A percentile compares a stretch with the other conserved stretches of the same genome.
Conservation (phyloP, 108 stramenopile genomes). For the Aureococcus anophagefferens region DNA sequence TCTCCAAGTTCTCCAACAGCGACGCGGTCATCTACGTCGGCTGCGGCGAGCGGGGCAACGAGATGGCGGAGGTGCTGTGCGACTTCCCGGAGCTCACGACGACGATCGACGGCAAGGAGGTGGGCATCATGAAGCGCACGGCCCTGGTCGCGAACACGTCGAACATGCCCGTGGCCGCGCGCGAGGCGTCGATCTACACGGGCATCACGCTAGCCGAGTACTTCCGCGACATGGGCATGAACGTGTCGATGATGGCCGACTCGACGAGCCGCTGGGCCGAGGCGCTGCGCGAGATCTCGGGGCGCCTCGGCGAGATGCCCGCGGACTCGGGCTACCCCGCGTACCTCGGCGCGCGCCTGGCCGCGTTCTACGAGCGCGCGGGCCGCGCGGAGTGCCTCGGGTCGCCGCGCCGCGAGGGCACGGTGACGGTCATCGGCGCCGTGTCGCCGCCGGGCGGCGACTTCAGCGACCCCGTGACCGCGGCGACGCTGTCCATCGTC, state of each 20-base stretch:
- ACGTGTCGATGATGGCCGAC: slow-evolving; percentile 99
- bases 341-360: slow-evolving; percentile 97
- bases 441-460: slow-evolving; percentile 99
- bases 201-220: slow-evolving; percentile 95
- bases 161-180: slow-evolving; percentile 99
- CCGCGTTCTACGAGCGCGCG: slow-evolving; percentile 99
- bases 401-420: slow-evolving; percentile 92
- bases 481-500: slow-evolving; percentile 97
- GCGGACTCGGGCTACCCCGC: slow-evolving; percentile 99
- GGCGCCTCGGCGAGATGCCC: slow-evolving; percentile 99
- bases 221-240: slow-evolving; percentile 98
- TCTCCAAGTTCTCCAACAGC: slow-evolving; percentile 98
- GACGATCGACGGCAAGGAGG: slow-evolving; percentile 84
- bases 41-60: slow-evolving; percentile 94
- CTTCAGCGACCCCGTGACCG: slow-evolving; percentile 98
- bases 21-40: slow-evolving; percentile 89
- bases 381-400: slow-evolving; percentile 94
- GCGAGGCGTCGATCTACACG: slow-evolving; percentile 99
- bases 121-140: slow-evolving; percentile 99
- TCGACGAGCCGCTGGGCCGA: slow-evolving; percentile 99
- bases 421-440: slow-evolving; percentile 96
- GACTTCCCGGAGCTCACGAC: slow-evolving; percentile 99
- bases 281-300: slow-evolving; percentile 99
- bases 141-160: slow-evolving; percentile 98
- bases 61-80: slow-evolving; percentile 99